Base-by-base conservation (phyloP, 208 protist species). In the Angomonas ambiguus region DNA sequence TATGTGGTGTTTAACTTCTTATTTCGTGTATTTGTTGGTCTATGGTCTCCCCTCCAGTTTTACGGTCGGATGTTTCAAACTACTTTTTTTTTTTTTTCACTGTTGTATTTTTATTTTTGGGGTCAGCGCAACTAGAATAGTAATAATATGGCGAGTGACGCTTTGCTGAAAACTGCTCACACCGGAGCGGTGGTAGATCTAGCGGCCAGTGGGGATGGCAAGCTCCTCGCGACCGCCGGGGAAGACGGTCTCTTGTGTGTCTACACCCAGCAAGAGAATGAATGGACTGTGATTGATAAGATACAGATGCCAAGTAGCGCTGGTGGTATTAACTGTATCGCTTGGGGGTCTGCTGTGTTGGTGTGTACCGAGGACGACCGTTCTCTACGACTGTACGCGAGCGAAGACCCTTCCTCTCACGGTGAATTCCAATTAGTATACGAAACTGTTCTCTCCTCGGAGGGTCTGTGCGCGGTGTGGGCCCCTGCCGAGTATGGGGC, bases 261-360 rank as follows among this genome's bases (percentile, higher is more conserved):
- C 24, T 92, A 85, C 77, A 74, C 61, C 3, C 45, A 62, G 45
- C 11, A 5, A 16, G 48, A 24, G 22, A 22, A 66, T 10, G 22
- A 66, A 2, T 63, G 56, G 66, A 35, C 0, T 25, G 33, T 27
- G 42, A 8, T 48, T 22, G 5, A 55, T 28, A 8, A 2, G 38
- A 38, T 65, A 1, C 4, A 42, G 38, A 35, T 55, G 22, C 60
- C 51, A 18, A 75, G 63, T 5, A 62, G 79, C 51, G 73, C 69
- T n/a, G 83, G 80, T 1, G 45, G 77, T 0, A 82, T 92, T 33
- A 65, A 77, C 55, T 81, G 83, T 38, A 65, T 96, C 0, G 76
- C 91, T n/a, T 96, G 91, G 87, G 85, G 87, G 0, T 87, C 76
- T 11, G 82, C 83, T 6, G 51, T 93, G 2, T 71, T 90, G 8